phyloP scores from a whole-genome alignment of 2,329 filamentous ascomycete species.

The Pochonia chlamydosporia region DNA sequence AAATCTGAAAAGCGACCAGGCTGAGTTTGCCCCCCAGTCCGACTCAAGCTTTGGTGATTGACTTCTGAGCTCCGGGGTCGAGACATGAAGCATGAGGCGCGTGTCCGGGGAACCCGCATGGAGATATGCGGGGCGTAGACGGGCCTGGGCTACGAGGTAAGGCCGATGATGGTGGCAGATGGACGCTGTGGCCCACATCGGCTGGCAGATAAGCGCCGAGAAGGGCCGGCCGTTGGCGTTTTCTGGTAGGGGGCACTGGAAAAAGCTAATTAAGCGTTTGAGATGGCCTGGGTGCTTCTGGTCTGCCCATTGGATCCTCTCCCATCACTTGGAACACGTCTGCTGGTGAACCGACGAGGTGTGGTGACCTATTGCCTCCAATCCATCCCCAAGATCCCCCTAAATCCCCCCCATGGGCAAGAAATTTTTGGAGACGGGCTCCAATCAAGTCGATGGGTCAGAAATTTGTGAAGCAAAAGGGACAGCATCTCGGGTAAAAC shows the following conservation, averaged over 20 bases:
- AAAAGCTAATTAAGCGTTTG: background rate
- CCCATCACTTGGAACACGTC: background rate
- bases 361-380: background rate
- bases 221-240: conserved; percentile 20
- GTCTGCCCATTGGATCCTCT: background rate
- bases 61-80: background rate
- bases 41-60: background rate
- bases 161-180: conserved; percentile 17
- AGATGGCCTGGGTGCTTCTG: background rate
- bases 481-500: background rate
- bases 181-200: conserved; percentile 7
- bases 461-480: background rate
- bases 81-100: conserved; percentile 7
- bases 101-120: conserved; percentile 24
- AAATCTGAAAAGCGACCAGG: background rate
- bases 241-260: too few species aligned
- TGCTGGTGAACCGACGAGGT: background rate
- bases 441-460: background rate
- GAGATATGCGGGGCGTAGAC: conserved; percentile 10
- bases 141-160: conserved; percentile 25
- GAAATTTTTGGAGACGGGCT: background rate
- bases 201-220: conserved; percentile 28
- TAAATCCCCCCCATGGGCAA: too few species aligned
- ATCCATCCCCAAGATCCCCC: background rate
- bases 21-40: background rate